phyloP scores from a whole-genome alignment of 1,284 basidiomycete species.

The Ganoderma resinaceum region DNA sequence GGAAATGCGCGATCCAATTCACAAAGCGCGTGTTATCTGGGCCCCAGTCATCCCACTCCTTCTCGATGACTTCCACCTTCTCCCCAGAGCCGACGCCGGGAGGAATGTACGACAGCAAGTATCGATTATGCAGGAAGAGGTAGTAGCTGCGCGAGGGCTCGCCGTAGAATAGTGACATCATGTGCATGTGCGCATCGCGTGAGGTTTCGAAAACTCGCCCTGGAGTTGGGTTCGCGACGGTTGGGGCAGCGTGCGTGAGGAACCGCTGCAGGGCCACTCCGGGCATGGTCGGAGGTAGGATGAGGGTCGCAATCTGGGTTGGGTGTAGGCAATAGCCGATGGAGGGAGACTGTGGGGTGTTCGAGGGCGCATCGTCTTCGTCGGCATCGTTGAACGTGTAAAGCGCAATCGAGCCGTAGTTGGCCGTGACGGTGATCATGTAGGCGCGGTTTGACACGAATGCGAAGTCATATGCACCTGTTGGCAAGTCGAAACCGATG shows the following conservation, averaged over 20 bases:
- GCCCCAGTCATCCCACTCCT: conserved; percentile 49
- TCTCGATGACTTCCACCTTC: conserved; percentile 5
- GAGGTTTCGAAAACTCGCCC: conserved; percentile 46
- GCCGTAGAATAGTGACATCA: conserved; percentile 48
- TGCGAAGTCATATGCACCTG: conserved; percentile 49
- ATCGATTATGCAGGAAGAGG: conserved; percentile 48
- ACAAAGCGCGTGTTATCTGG: conserved; percentile 49
- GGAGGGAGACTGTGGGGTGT: conserved; percentile 36
- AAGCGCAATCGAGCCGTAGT: conserved; percentile 42
- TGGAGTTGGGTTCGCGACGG: conserved; percentile 42
- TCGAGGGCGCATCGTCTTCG: neutral
- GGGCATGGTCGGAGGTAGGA: conserved; percentile 39
- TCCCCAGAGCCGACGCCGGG: neutral
- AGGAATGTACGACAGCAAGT: conserved; percentile 42
- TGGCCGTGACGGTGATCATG: conserved; percentile 46
- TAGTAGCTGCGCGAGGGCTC: conserved; percentile 35
- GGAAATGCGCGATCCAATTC: conserved; percentile 35
- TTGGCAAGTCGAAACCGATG: conserved; percentile 36
- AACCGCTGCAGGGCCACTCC: conserved; percentile 28
- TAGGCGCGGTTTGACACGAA: conserved; percentile 54
- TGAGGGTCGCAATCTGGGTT: conserved; percentile 41
- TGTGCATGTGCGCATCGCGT: conserved; percentile 50
- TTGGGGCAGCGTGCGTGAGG: conserved; percentile 44
- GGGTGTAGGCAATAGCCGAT: conserved; percentile 11
- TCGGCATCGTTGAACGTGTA: conserved; percentile 42